A percentile compares a stretch with the other conserved stretches of the same genome.
Evolutionary conservation across 179 eudicot genomes (phyloP).

Genomic region (Spinacia oleracea): DNA sequence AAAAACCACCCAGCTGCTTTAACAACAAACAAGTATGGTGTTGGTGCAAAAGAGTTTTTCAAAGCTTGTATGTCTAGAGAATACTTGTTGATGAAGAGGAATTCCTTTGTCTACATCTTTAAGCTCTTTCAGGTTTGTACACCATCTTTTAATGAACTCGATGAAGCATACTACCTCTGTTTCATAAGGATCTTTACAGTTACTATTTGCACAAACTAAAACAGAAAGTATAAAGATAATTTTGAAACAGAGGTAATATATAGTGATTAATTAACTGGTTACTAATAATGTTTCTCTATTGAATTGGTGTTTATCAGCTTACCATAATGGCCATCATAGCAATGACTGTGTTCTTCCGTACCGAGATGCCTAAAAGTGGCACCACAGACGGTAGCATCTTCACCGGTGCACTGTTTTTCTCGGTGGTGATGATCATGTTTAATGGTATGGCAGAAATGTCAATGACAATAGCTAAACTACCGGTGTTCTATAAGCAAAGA

Average conservation of each 20-base stretch:
- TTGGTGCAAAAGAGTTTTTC: conserved; percentile 29
- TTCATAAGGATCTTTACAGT: too few species aligned
- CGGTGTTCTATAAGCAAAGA: conserved; percentile 68
- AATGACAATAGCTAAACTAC: conserved; percentile 61
- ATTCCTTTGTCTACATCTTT: conserved; percentile 43
- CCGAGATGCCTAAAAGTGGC: conserved; percentile 42
- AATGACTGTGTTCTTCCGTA: conserved; percentile 58
- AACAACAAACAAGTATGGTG: conserved; percentile 36
- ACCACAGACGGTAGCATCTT: conserved; percentile 41
- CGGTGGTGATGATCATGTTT: conserved; percentile 38
- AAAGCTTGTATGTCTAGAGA: conserved; percentile 36
- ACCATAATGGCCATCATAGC: conserved; percentile 40
- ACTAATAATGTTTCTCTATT: not conserved
- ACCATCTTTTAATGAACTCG: not conserved
- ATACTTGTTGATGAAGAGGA: conserved; percentile 45
- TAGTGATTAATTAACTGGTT: too few species aligned
- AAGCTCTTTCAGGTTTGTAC: conserved; percentile 35
- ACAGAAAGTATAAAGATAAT: too few species aligned
- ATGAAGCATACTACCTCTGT: too few species aligned
- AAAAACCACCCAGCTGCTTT: conserved; percentile 47
- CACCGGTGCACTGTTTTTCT: conserved; percentile 43
- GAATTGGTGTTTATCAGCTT: conserved; percentile 38
- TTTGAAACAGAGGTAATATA: too few species aligned
- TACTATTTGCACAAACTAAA: too few species aligned
- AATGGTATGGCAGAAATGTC: conserved; percentile 53